Evolutionary conservation across 345 rosid genomes (phyloP).

Genomic region (Diplotaxis tenuifolia): DNA sequence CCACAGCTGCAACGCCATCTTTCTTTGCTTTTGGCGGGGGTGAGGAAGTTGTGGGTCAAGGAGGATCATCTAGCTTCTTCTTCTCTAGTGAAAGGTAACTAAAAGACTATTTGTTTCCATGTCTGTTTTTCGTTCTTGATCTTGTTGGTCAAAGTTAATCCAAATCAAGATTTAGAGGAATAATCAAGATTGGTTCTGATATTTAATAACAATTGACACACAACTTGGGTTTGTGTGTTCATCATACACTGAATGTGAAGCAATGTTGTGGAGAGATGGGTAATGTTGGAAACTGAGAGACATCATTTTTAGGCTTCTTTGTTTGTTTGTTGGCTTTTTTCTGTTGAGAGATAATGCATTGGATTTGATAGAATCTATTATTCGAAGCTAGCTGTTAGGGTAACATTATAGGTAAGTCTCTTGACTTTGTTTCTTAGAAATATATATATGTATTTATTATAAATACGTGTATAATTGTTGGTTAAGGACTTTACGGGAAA

Average conservation of each 20-base stretch:
- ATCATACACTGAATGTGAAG: not conserved
- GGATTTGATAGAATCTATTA: constrained; percentile 38
- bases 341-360: constrained; percentile 16
- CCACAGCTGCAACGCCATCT: constrained; percentile 26
- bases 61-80: constrained; percentile 40
- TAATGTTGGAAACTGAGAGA: constrained; percentile 41
- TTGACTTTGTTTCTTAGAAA: too few species aligned
- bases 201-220: not conserved
- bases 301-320: constrained; percentile 27
- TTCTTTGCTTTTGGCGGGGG: constrained; percentile 32
- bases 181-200: not conserved
- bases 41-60: constrained; percentile 43
- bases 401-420: too few species aligned
- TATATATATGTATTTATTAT: too few species aligned
- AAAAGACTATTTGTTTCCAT: too few species aligned
- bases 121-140: too few species aligned
- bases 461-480: too few species aligned
- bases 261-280: constrained; percentile 29
- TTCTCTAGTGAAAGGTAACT: too few species aligned
- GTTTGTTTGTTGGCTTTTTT: constrained; percentile 11
- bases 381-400: constrained; percentile 20
- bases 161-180: not conserved
- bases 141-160: too few species aligned
- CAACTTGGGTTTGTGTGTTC: constrained; percentile 4
- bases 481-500: too few species aligned